These are phyloP conservation scores for Podospora comata DNA, from an alignment of 495 filamentous ascomycete genomes.

Conservation along the genomic window DNA sequence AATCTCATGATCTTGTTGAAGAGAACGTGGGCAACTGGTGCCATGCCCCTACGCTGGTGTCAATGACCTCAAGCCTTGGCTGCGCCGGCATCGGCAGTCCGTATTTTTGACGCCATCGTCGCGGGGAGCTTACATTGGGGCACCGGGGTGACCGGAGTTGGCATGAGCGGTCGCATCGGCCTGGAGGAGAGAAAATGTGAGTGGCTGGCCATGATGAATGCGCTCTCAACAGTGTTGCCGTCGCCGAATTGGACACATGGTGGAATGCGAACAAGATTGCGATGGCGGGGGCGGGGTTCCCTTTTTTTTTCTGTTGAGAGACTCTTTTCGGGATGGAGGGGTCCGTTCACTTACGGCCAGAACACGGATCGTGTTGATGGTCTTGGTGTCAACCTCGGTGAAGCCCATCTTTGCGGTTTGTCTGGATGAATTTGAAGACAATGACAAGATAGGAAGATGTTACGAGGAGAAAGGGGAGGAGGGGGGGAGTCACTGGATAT, in stretches of 20 bases:
- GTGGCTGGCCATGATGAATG: slow-evolving; percentile 14
- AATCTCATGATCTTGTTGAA: slow-evolving; percentile 99
- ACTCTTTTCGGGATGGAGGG: slow-evolving; percentile 19
- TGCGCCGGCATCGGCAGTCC: slow-evolving; percentile 14
- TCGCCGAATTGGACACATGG: not conserved
- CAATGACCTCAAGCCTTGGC: slow-evolving; percentile 16
- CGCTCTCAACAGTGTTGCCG: not conserved
- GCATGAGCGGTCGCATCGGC: slow-evolving; percentile 95
- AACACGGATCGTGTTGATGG: slow-evolving; percentile 95
- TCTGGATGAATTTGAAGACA: slow-evolving; percentile 25
- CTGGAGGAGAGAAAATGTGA: slow-evolving; percentile 48
- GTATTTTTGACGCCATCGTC: slow-evolving; percentile 12
- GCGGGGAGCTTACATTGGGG: slow-evolving; percentile 67
- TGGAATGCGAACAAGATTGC: not conserved
- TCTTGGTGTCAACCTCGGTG: slow-evolving; percentile 77
- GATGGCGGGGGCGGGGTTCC: slow-evolving; percentile 43
- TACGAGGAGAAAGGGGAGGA: slow-evolving; percentile 26
- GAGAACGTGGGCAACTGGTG: slow-evolving; percentile 92
- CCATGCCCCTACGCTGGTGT: slow-evolving; percentile 69
- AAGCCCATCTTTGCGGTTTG: slow-evolving; percentile 75
- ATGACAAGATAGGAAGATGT: slow-evolving; percentile 20
- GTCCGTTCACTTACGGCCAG: slow-evolving; percentile 70
- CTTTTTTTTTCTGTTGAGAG: slow-evolving; percentile 23
- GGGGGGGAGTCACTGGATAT: slow-evolving; percentile 19
- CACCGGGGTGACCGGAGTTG: slow-evolving; percentile 98